These are phyloP conservation scores for Nicotiana knightiana DNA, from an alignment of 257 asterid species.

Conservation along the genomic window DNA sequence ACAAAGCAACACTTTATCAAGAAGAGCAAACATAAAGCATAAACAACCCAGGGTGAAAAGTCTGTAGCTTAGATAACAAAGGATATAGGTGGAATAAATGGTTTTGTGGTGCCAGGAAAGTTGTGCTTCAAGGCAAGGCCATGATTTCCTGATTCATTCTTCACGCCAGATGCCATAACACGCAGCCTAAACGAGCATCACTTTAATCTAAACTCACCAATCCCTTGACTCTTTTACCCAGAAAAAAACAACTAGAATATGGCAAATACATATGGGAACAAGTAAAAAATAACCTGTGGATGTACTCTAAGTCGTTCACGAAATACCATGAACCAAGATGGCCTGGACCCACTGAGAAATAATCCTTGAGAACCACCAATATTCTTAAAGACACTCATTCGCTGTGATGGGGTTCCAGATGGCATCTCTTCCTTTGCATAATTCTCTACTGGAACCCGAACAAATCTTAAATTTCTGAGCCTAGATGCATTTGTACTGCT, in stretches of 20 bases:
- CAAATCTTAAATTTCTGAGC: conserved; percentile 82
- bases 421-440: conserved; percentile 74
- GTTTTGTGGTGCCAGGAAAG: background rate
- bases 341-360: conserved; percentile 75
- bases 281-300: conserved; percentile 61
- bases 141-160: background rate
- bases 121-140: background rate
- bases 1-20: background rate
- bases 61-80: background rate
- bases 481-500: conserved; percentile 63
- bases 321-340: conserved; percentile 91
- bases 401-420: conserved; percentile 55
- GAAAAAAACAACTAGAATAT: background rate
- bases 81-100: background rate
- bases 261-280: background rate
- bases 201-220: background rate
- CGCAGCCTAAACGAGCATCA: background rate
- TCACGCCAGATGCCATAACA: background rate
- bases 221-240: background rate
- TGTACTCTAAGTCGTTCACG: conserved; percentile 88
- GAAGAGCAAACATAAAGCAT: background rate
- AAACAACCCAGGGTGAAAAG: background rate
- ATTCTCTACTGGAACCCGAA: conserved; percentile 60
- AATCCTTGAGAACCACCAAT: conserved; percentile 90
- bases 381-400: conserved; percentile 70